phyloP scores from a whole-genome alignment of 192 early-diverging fungal genomes.

The Coemansia sp. region DNA sequence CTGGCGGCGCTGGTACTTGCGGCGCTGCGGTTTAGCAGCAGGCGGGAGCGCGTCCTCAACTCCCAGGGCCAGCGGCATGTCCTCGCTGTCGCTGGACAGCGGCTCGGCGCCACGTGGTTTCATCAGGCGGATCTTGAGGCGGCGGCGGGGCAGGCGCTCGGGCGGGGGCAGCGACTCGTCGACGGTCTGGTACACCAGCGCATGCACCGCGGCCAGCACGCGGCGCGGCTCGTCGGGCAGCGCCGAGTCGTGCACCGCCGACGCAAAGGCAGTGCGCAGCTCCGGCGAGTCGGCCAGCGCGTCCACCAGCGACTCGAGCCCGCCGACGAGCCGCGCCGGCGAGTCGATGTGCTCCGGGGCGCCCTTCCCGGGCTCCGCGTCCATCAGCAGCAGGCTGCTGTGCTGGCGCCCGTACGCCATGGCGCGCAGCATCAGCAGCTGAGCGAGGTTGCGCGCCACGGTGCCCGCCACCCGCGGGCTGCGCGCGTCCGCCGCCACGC shows the following conservation, averaged over 20 bases:
- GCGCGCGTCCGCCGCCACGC: slow-evolving; percentile 12
- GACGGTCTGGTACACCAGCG: slow-evolving; percentile 35
- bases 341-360: slow-evolving; percentile 42
- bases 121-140: slow-evolving; percentile 39
- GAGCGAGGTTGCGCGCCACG: slow-evolving; percentile 1
- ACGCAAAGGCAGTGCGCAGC: slow-evolving; percentile 20
- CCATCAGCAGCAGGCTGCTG: slow-evolving; percentile 40
- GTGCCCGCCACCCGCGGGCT: slow-evolving; percentile 8
- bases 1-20: slow-evolving; percentile 6
- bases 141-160: slow-evolving; percentile 13
- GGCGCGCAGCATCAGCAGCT: slow-evolving; percentile 26
- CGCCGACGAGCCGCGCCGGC: slow-evolving; percentile 42
- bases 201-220: slow-evolving; percentile 22
- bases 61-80: slow-evolving; percentile 32
- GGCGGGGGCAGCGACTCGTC: slow-evolving; percentile 38
- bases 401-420: slow-evolving; percentile 43
- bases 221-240: slow-evolving; percentile 12
- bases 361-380: slow-evolving; percentile 14
- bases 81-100: slow-evolving; percentile 40
- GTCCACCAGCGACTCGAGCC: slow-evolving; percentile 38
- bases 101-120: background rate
- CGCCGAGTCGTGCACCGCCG: slow-evolving; percentile 27
- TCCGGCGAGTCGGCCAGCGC: slow-evolving; percentile 18
- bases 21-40: background rate
- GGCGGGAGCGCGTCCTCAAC: background rate